Evolutionary conservation across 352 stramenopile species (phyloP).

Genomic region (Pythium coloratum): DNA sequence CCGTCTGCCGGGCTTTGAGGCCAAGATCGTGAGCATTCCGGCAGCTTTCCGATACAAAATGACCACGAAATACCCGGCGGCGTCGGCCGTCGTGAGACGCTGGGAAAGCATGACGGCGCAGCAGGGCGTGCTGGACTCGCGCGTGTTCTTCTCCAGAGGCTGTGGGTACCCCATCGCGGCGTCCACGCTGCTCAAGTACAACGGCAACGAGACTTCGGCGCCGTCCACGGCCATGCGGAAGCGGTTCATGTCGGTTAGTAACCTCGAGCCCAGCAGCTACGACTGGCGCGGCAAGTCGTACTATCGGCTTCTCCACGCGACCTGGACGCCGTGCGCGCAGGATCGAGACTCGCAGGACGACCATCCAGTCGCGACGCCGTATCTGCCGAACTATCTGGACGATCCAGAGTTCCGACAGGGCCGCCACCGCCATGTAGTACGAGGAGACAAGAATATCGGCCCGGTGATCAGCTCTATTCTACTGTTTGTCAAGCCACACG

Average conservation of each 20-base stretch:
- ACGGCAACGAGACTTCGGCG: constrained; percentile 66
- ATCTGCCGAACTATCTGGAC: constrained; percentile 82
- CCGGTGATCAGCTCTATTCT: constrained; percentile 94
- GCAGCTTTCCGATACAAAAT: constrained; percentile 74
- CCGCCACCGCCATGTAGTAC: constrained; percentile 77
- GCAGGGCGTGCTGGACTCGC: constrained; percentile 64
- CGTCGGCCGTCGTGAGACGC: constrained; percentile 73
- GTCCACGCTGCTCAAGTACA: constrained; percentile 85
- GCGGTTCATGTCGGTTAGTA: constrained; percentile 55
- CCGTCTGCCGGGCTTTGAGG: constrained; percentile 64
- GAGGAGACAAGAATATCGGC: constrained; percentile 88
- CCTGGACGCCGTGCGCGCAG: constrained; percentile 65
- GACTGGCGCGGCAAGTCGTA: constrained; percentile 88
- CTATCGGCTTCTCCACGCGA: constrained; percentile 79
- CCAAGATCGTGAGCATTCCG: constrained; percentile 64
- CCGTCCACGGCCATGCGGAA: constrained; percentile 32
- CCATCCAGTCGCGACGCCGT: constrained; percentile 50
- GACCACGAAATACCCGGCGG: constrained; percentile 73
- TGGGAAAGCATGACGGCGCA: constrained; percentile 70
- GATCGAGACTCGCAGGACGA: constrained; percentile 79
- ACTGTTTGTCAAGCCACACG: constrained; percentile 94
- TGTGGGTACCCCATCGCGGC: constrained; percentile 85
- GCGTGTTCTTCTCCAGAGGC: constrained; percentile 80
- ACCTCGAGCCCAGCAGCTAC: constrained; percentile 61
- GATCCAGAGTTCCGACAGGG: constrained; percentile 83